Percentiles rank a stretch among this genome's conserved stretches.
Conservation (phyloP, 495 filamentous ascomycete species). For the Penicillium roqueforti region DNA sequence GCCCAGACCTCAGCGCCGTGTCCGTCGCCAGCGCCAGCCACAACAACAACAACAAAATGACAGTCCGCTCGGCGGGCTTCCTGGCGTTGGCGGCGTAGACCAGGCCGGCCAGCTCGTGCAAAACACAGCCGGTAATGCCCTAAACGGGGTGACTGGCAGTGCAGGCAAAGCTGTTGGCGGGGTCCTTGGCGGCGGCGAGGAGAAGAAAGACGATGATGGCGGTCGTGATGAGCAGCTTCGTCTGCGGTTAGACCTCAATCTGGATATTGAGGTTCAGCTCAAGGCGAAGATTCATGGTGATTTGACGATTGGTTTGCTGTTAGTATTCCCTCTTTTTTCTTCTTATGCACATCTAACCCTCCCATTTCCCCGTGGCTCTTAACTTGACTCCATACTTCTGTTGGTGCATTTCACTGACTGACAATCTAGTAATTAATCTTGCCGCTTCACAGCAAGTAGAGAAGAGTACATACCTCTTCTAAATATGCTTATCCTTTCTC, state of each 20-base stretch:
- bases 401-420: slow-evolving; percentile 23
- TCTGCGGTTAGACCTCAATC: slow-evolving; percentile 75
- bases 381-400: neutral
- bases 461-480: slow-evolving; percentile 9
- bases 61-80: slow-evolving; percentile 49
- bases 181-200: slow-evolving; percentile 35
- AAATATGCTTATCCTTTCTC: slow-evolving; percentile 1
- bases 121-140: slow-evolving; percentile 60
- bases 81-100: slow-evolving; percentile 55
- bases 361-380: neutral
- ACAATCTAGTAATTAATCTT: slow-evolving; percentile 27
- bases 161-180: slow-evolving; percentile 58
- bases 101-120: slow-evolving; percentile 55
- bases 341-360: neutral
- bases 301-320: slow-evolving; percentile 81
- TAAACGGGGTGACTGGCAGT: slow-evolving; percentile 52
- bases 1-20: slow-evolving; percentile 37
- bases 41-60: slow-evolving; percentile 35
- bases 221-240: slow-evolving; percentile 68
- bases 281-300: slow-evolving; percentile 94
- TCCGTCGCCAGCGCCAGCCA: slow-evolving; percentile 26
- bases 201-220: slow-evolving; percentile 41
- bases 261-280: slow-evolving; percentile 84
- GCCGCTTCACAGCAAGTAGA: slow-evolving; percentile 18
- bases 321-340: slow-evolving; percentile 38